Base-by-base conservation (phyloP, 73 alveolate species). In the Paramecium primaurelia region DNA sequence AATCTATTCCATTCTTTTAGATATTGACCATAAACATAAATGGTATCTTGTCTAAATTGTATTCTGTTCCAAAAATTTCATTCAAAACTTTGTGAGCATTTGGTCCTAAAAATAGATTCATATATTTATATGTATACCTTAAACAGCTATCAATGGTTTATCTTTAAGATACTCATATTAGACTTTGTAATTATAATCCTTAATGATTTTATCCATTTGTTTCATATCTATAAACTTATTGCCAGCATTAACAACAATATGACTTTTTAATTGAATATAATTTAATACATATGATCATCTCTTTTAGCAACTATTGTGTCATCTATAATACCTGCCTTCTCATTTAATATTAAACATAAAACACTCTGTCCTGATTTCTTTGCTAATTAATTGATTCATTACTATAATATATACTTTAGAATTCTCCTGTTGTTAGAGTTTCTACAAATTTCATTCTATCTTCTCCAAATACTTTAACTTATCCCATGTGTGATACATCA, bases 401-500 rank as follows among this genome's bases (percentile, higher is more conserved):
- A 32, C 59, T 14, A 54, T 93, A 18, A 54, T 54, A 54, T n/a
- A 18, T 54, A 86, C 96, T 88, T 68, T 58, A 42, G 64, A 83
- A 44, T 71, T 96, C 99, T 3, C 95, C 96, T 18, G 94, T 96
- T 22, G 95, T 85, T 69, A 97, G 92, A 25, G 92, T 37, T 87
- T 96, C 97, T 10, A 97, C 60, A 88, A 94, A 96, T 34, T 68
- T 93, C 58, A 75, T 68, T 51, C 97, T 88, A 92, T 97, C 97
- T 54, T 91, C 91, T 6, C 99, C 99, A 34, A 34, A 36, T 58
- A 97, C 90, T 86, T 91, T 95, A 18, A 96, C 92, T 64, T 94
- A 93, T 5, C 99, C 98, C 99, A 97, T 97, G 80, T 97, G 99
- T 38, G 98, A 93, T 18, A 97, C 99, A 86, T 97, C 99, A 51